Base-by-base conservation (phyloP, 768 basidiomycete species). In the Mycena venus region DNA sequence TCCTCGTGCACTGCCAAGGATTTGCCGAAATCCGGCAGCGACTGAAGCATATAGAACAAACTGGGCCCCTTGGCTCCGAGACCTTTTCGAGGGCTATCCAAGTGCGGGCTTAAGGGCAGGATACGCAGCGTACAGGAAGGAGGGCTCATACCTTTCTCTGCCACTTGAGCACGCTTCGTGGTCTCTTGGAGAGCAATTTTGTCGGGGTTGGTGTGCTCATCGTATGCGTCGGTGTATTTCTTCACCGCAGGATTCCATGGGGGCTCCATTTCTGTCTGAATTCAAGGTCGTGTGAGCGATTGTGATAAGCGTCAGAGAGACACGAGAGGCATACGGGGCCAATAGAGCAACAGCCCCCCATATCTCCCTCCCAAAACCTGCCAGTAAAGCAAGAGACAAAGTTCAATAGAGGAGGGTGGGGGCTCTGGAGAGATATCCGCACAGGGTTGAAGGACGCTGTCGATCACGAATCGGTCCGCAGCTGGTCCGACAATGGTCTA, bases 311-410 rank as follows among this genome's bases (percentile, higher is more conserved):
- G 47, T 23, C 7, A 34, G 19, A 21, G 15, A 23, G 10, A 10
- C 25, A 14, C 5, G 4, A 14, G 17, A 10, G 8, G 15, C 64
- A 38, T 66, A 76, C 74, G 8, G 44, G 44, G 49, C 77, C n/a
- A n/a, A n/a, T 77, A 63, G 74, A 71, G 60, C 75, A 64, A 29
- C 76, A 79, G 61, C 77, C 77, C 23, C 78, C 78, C 78, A 79
- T 79, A 12, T 56, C 47, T 17, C 17, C 25, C 49, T 1, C 44
- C n/a, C n/a, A n/a, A n/a, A n/a, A n/a, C n/a, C n/a, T n/a, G n/a
- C n/a, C n/a, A n/a, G n/a, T n/a, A n/a, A n/a, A n/a, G 40, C 44
- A 4, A 10, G 17, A 10, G 44, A 17, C 19, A 47, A 47, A 47
- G 2, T 47, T 42, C 14, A 42, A 21, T 5, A 21, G 44, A 47